Evolutionary conservation across 2,329 filamentous ascomycete species (phyloP), one percentile per base, ranked within the genome.

Genomic region (Claviceps purpurea): DNA sequence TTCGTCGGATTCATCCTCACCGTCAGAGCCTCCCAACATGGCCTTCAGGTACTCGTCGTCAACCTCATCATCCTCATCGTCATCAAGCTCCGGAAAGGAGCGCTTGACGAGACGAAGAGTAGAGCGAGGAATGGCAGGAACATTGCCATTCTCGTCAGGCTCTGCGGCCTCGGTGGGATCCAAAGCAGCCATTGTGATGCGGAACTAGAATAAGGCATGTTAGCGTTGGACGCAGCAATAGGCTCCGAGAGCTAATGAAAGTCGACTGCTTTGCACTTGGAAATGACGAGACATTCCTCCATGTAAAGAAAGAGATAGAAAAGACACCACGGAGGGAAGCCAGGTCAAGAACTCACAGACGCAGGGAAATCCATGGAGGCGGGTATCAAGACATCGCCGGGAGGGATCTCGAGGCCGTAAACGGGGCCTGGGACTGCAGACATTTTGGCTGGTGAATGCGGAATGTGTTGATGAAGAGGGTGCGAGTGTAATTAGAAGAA

Each of bases 151-250:
- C 53, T 76, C 75, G 59, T 84, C 82, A 54, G 76, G 75, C 68
- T 88, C 78, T 39, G 83, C 78, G 61, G 81, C 76, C 62, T 87
- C 87, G 63, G 81, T 89, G 54, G 93, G 93, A 68, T 98, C 91
- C 68, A 98, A 85, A 59, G 93, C 93, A 63, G 94, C 93, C 93
- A 98, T 98, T 64, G 90, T 97, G 65, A 98, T 89, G 68, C 89
- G 89, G 74, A 96, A 94, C 90, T 95, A 63, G 30, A 42, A 51
- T 38, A 48, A 48, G 44, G 34, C n/a, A 38, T 58, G 56, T 71
- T 57, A 69, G 66, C 56, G 56, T 11, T 37, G 10, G 10, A 55
- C 30, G 56, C 38, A 47, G 5, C 26, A 40, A 24, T 20, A 26
- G 40, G 38, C 4, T 37, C 18, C 22, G 8, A 14, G 2, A 38